Conservation (phyloP, 116 monocot genomes). For the Phalaenopsis hybrid region DNA sequence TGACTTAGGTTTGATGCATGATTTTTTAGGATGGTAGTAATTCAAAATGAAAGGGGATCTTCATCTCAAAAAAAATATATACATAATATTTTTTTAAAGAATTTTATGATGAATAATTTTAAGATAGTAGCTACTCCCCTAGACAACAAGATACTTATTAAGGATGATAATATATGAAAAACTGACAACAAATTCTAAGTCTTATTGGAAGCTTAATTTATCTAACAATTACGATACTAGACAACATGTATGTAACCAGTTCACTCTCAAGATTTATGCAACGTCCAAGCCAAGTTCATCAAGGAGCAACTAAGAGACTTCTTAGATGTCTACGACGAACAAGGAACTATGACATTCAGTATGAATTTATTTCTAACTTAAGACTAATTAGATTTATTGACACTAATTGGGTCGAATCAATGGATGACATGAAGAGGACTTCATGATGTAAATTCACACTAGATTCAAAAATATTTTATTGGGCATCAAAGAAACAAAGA, state of each 20-base stretch:
- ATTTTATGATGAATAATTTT: slow-evolving; percentile 1
- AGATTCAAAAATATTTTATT: neutral
- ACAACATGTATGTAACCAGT: neutral
- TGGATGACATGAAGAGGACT: slow-evolving; percentile 10
- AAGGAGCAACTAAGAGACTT: neutral
- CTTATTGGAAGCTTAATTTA: neutral
- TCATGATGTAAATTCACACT: neutral
- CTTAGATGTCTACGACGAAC: slow-evolving; percentile 5
- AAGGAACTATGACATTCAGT: neutral
- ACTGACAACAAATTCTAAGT: neutral
- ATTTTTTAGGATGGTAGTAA: slow-evolving; percentile 9
- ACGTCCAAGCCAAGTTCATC: neutral
- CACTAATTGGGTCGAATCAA: neutral
- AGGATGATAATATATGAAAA: neutral
- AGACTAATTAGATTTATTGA: slow-evolving; percentile 2
- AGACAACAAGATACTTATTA: neutral
- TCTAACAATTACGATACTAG: neutral
- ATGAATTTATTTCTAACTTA: neutral
- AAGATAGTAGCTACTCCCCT: neutral
- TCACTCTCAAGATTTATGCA: neutral
- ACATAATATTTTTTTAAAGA: slow-evolving; percentile 7
- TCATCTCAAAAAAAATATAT: slow-evolving; percentile 8
- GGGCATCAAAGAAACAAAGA: neutral
- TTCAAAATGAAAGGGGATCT: slow-evolving; percentile 7
- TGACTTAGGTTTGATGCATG: slow-evolving; percentile 5